Evolutionary conservation across 2,329 filamentous ascomycete genomes (phyloP).

Genomic region (Aspergillus thermomutatus): DNA sequence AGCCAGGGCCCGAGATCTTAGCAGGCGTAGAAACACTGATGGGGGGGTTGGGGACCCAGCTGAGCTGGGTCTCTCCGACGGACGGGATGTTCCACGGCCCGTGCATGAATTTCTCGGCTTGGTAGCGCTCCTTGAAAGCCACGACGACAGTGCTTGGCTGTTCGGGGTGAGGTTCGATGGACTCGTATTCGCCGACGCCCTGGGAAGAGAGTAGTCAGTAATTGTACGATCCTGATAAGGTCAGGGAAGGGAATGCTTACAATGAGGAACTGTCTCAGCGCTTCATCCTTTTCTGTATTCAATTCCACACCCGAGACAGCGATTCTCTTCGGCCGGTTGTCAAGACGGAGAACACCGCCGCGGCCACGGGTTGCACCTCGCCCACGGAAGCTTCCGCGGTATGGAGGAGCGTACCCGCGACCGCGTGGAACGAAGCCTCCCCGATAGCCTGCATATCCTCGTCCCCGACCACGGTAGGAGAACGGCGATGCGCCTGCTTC

Average conservation of each 20-base stretch:
- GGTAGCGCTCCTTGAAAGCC: conserved; percentile 47
- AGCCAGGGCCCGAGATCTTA: conserved; percentile 6
- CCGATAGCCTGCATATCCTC: conserved; percentile 32
- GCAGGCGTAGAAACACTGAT: conserved; percentile 15
- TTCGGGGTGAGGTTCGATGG: conserved; percentile 41
- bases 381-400: conserved; percentile 41
- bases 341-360: conserved; percentile 53
- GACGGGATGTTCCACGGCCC: conserved; percentile 47
- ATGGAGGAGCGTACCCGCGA: conserved; percentile 40
- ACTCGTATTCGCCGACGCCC: conserved; percentile 47
- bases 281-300: conserved; percentile 52
- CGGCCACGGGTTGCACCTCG: conserved; percentile 40
- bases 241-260: conserved; percentile 28
- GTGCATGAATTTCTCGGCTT: conserved; percentile 55
- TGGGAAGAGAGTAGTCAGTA: conserved; percentile 20
- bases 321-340: conserved; percentile 57
- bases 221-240: conserved; percentile 12
- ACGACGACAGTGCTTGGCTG: conserved; percentile 40
- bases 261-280: conserved; percentile 55
- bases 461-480: conserved; percentile 37
- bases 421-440: conserved; percentile 40
- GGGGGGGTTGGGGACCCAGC: conserved; percentile 49
- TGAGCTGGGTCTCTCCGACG: conserved; percentile 53
- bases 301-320: conserved; percentile 49
- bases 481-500: conserved; percentile 25